Evolutionary conservation across 1,284 basidiomycete genomes (phyloP).

Genomic region (Leccinum variabile): DNA sequence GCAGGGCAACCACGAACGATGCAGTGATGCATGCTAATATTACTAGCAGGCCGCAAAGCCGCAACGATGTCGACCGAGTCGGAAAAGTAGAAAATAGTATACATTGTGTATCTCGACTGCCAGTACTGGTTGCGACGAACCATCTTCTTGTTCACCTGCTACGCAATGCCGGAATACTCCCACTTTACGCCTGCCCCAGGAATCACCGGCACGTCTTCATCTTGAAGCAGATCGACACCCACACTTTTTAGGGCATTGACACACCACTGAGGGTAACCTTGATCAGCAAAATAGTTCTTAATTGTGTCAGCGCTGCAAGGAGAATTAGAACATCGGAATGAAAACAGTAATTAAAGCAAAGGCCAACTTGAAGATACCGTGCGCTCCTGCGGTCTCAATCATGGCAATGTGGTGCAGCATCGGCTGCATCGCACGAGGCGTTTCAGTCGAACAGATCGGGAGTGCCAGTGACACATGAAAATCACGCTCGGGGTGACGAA

Average conservation of each 20-base stretch:
- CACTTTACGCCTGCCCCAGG: constrained; percentile 69
- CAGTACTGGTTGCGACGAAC: neutral
- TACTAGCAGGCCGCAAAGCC: no score
- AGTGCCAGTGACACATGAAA: no score
- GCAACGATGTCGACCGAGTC: constrained; percentile 48
- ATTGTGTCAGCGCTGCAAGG: constrained; percentile 66
- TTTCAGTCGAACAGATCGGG: constrained; percentile 68
- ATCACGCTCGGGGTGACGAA: no score
- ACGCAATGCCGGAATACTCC: constrained; percentile 56
- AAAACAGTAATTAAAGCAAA: constrained; percentile 26
- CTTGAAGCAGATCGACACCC: constrained; percentile 71
- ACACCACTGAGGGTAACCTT: constrained; percentile 80
- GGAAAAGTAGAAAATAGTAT: constrained; percentile 49
- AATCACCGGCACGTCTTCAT: constrained; percentile 46
- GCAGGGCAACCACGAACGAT: no score
- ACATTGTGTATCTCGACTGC: constrained; percentile 10
- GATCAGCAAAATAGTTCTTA: constrained; percentile 63
- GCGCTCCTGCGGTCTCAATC: constrained; percentile 77
- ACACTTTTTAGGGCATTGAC: constrained; percentile 75
- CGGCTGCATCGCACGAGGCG: constrained; percentile 68
- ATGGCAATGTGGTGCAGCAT: constrained; percentile 72
- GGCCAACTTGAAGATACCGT: constrained; percentile 47
- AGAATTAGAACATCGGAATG: constrained; percentile 15
- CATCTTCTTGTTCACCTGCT: constrained; percentile 10
- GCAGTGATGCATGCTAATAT: no score